Evolutionary conservation across 495 filamentous ascomycete species (phyloP).

Genomic region (Oleoguttula mirabilis): DNA sequence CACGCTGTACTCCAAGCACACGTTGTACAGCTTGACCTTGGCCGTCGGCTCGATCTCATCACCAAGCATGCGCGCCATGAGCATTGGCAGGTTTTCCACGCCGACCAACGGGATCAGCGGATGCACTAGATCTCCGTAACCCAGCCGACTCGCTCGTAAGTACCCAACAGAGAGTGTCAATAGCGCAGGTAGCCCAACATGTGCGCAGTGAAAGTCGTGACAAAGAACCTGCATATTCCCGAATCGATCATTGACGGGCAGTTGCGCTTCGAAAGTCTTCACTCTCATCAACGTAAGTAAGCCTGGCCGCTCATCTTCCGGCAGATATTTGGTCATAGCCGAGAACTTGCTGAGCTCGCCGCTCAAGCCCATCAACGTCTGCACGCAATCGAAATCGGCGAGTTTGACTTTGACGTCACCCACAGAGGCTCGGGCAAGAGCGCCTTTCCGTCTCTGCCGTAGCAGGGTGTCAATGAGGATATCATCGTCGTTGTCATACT

Average conservation of each 20-base stretch:
- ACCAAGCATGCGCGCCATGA: constrained; percentile 76
- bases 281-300: constrained; percentile 63
- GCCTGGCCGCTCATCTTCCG: constrained; percentile 89
- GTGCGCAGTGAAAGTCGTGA: constrained; percentile 56
- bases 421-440: constrained; percentile 62
- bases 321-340: constrained; percentile 84
- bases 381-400: constrained; percentile 46
- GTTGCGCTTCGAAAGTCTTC: constrained; percentile 46
- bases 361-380: constrained; percentile 52
- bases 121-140: constrained; percentile 55
- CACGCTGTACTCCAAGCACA: constrained; percentile 75
- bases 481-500: constrained; percentile 84
- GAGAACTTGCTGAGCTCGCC: constrained; percentile 71
- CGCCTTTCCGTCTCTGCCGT: constrained; percentile 77
- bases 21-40: constrained; percentile 71
- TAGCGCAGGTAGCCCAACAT: constrained; percentile 74
- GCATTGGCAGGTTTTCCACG: constrained; percentile 40
- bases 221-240: constrained; percentile 48
- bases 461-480: constrained; percentile 88
- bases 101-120: constrained; percentile 30
- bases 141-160: constrained; percentile 49
- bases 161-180: constrained; percentile 58
- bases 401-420: constrained; percentile 47
- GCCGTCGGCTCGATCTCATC: constrained; percentile 88
- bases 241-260: constrained; percentile 46